phyloP scores from a whole-genome alignment of 768 basidiomycete species.

The Calocybe cyanea region DNA sequence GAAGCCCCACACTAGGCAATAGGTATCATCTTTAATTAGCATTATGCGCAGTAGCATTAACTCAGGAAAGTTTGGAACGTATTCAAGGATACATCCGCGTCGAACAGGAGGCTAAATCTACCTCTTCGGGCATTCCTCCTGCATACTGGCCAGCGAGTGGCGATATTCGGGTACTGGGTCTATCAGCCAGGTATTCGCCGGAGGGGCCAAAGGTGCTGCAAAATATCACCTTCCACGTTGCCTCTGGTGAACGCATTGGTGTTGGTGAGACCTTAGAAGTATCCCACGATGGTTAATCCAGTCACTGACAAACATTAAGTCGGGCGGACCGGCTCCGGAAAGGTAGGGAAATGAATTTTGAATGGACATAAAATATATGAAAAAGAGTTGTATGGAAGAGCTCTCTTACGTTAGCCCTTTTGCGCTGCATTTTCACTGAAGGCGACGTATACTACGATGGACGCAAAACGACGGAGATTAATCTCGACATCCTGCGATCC shows the following conservation, averaged over 20 bases:
- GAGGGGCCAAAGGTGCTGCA: conserved; percentile 53
- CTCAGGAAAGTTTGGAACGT: conserved; percentile 51
- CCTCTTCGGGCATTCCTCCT: conserved; percentile 43
- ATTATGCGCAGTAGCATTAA: neutral
- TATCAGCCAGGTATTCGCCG: conserved; percentile 56
- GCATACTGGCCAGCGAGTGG: conserved; percentile 67
- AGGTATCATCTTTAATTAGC: conserved; percentile 23
- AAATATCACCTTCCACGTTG: conserved; percentile 45
- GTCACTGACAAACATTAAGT: conserved; percentile 20
- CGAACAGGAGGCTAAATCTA: conserved; percentile 49
- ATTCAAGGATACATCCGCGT: conserved; percentile 61
- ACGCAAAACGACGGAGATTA: conserved; percentile 41
- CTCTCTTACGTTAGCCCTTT: conserved; percentile 52
- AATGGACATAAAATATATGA: too few species aligned
- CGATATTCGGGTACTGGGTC: conserved; percentile 45
- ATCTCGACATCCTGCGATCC: conserved; percentile 51
- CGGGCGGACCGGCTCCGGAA: conserved; percentile 43
- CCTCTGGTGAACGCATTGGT: conserved; percentile 55
- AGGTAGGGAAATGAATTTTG: too few species aligned
- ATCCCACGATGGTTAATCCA: neutral
- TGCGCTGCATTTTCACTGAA: conserved; percentile 55
- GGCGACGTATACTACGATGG: conserved; percentile 58
- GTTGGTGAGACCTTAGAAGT: conserved; percentile 25
- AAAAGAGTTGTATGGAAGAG: too few species aligned
- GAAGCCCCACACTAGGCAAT: conserved; percentile 31